Evolutionary conservation across 805 yeast species (phyloP).

Genomic region (Candida oleophila): DNA sequence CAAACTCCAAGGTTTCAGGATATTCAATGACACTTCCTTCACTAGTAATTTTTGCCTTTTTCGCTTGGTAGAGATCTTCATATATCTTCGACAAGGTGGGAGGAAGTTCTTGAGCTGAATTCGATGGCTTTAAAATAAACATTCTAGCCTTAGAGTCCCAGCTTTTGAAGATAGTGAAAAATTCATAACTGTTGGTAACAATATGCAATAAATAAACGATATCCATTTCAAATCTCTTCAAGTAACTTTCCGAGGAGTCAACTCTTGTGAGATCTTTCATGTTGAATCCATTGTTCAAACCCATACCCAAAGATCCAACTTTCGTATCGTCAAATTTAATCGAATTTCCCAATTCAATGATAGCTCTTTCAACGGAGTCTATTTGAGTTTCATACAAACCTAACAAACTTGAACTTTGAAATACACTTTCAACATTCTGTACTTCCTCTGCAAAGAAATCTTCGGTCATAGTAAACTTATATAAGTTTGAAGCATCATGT

Average conservation of each 20-base stretch:
- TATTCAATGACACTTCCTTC: conserved; percentile 51
- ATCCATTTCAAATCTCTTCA: conserved; percentile 54
- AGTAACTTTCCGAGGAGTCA: conserved; percentile 45
- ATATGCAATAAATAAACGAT: conserved; percentile 67
- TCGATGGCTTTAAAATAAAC: conserved; percentile 66
- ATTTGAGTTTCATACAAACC: conserved; percentile 80
- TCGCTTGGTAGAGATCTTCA: conserved; percentile 48
- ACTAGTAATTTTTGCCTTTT: conserved; percentile 43
- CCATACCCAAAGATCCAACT: conserved; percentile 83
- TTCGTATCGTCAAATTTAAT: conserved; percentile 67
- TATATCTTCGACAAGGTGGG: conserved; percentile 54
- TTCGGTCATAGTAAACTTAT: conserved; percentile 70
- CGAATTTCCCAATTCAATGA: conserved; percentile 73
- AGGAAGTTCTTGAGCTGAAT: conserved; percentile 64
- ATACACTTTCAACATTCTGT: conserved; percentile 56
- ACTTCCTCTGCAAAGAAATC: conserved; percentile 53
- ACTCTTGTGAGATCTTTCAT: conserved; percentile 51
- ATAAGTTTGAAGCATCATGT: conserved; percentile 51
- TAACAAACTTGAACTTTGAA: conserved; percentile 58
- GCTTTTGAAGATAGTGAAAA: conserved; percentile 64
- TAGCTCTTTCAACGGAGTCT: conserved; percentile 65
- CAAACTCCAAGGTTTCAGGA: conserved; percentile 52
- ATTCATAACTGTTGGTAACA: conserved; percentile 71
- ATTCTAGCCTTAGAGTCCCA: conserved; percentile 54
- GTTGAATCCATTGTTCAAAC: conserved; percentile 83